Evolutionary conservation across 192 early-diverging fungal genomes (phyloP), one percentile per base, ranked within the genome.

Genomic region (Rhizoclosmatium globosum): DNA sequence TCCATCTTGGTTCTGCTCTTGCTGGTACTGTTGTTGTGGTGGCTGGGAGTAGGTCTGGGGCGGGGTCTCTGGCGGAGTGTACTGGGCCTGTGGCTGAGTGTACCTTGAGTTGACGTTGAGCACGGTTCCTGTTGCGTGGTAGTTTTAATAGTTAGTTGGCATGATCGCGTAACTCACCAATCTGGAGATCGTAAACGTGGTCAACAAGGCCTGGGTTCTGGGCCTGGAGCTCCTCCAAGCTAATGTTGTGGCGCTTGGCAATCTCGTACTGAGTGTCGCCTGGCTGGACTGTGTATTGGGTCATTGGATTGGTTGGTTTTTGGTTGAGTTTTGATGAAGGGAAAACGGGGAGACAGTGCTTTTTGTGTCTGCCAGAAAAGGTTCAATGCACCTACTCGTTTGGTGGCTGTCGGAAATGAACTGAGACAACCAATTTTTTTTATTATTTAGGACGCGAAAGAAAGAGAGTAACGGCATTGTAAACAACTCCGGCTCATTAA

Each of bases 131-230:
- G 53, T 31, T 31, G 31, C 31, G 31, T 31, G 31, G 31, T 31
- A 31, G 31, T 31, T 31, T 31, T 31, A 31, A 31, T 31, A 31
- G 31, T 31, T 31, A 31, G 31, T 31, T 31, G 31, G 31, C 31
- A 31, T 31, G 6, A 62, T 7, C 19, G 21, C 19, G 9, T 6
- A 7, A 62, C 11, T 19, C 53, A 71, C 69, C 69, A 57, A 71
- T 71, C 69, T 71, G 69, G 47, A 71, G 15, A 39, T 71, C 69
- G 38, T 71, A 71, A 15, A 71, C 53, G 69, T 71, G 69, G 38
- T 71, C 9, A 11, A 9, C 17, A 7, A 71, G 13, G 6, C 69
- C 69, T 3, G 69, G 69, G 69, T 71, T 71, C 47, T 53, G 46
- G 17, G 7, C 50, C 47, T 71, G 53, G 4, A 71, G 15, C 53